Evolutionary conservation across 2,329 filamentous ascomycete species (phyloP).

Genomic region (Helotiales sp.): DNA sequence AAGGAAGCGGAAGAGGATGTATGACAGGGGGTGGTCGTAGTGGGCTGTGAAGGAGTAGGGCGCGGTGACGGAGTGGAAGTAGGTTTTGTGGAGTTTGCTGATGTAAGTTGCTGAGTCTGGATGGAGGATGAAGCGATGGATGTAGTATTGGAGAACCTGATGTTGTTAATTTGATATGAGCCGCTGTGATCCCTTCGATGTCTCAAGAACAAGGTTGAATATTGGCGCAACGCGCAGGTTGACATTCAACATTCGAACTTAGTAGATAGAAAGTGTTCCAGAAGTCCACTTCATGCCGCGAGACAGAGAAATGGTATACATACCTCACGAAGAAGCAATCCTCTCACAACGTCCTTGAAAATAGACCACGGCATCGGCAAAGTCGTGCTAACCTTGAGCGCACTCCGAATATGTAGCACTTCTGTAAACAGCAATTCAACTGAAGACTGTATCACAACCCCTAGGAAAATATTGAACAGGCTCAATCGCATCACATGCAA

Average conservation of each 20-base stretch:
- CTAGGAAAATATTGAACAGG: constrained; percentile 59
- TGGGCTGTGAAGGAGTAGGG: constrained; percentile 68
- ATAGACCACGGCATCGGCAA: constrained; percentile 68
- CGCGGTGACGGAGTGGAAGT: constrained; percentile 58
- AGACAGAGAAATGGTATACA: too few relatives aligned
- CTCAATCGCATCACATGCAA: constrained; percentile 58
- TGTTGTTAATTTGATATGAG: constrained; percentile 8
- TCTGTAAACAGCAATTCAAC: constrained; percentile 61
- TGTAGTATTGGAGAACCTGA: constrained; percentile 70
- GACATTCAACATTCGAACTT: neutral
- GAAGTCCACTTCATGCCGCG: too few relatives aligned
- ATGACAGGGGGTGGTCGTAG: constrained; percentile 70
- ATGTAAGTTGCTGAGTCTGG: constrained; percentile 44
- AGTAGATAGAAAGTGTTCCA: too few relatives aligned
- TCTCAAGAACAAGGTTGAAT: neutral
- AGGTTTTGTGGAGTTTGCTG: constrained; percentile 50
- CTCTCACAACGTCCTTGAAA: constrained; percentile 57
- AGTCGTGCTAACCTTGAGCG: constrained; percentile 60
- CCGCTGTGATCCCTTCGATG: neutral
- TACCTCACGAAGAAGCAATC: constrained; percentile 62
- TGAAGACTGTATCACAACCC: constrained; percentile 56
- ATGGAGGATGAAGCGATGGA: constrained; percentile 77
- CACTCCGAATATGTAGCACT: constrained; percentile 56
- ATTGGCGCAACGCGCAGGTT: neutral
- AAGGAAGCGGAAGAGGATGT: constrained; percentile 66